Evolutionary conservation across 306 rosid genomes (phyloP), one percentile per base, ranked within the genome.

Genomic region (Castanopsis chinensis): DNA sequence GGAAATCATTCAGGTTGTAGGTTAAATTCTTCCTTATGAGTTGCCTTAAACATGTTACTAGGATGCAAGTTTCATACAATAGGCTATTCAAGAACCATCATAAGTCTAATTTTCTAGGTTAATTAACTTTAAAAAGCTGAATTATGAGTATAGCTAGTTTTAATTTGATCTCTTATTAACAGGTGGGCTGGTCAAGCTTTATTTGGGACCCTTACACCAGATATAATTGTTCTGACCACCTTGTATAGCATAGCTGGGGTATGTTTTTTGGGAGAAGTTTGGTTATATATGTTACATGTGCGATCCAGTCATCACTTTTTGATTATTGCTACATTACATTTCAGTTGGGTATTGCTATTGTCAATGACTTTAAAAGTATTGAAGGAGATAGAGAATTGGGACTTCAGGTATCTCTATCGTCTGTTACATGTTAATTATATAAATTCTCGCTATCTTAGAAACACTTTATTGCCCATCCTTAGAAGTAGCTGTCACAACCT

Each of bases 181-280:
- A 96, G 99, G 99, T 96, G 98, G 99, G 99, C 99, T 49, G 99
- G 99, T 78, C 99, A 96, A 77, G 98, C 98, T 85, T 88, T 96
- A 83, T 96, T 96, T 86, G 99, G 99, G 78, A 96, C 98, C 73
- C 99, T 96, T 73, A 85, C 94, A 69, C 93, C 97, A 28, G 99
- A 95, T 63, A 86, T 93, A 70, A 69, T 96, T 75, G 87, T 96
- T 85, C 94, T 96, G 75, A 93, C 99, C 20, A 85, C 93, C 63
- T 82, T 96, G 78, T 96, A 96, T 88, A 96, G 99, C 88, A 83
- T 93, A 81, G 98, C 99, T 57, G 99, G 99, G 65, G 99, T 96
- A 96, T 71, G 98, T 88, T 58, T 65, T 76, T 69, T 69, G 7
- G 61, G 55, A 49, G 79, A 64, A 61, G n/a, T 56, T 72, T 65